Percentiles rank a stretch among this genome's conserved stretches.
phyloP scores from a whole-genome alignment of 2,329 filamentous ascomycete genomes.

The Salinomyces thailandicus region DNA sequence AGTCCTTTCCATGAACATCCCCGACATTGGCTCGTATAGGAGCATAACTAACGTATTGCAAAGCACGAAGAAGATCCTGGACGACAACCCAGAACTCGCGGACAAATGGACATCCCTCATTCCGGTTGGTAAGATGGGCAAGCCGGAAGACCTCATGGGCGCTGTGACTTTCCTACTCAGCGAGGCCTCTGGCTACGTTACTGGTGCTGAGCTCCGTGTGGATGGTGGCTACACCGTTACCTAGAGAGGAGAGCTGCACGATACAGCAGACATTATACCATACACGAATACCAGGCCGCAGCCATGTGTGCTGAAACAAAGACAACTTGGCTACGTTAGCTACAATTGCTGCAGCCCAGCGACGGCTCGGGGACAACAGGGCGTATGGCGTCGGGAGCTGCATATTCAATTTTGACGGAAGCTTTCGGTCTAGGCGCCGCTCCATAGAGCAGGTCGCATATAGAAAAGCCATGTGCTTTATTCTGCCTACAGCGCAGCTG shows the following conservation, averaged over 20 bases:
- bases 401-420: no score
- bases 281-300: no score
- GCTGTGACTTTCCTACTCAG: conserved; percentile 79
- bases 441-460: no score
- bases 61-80: conserved; percentile 86
- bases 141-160: conserved; percentile 85
- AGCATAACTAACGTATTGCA: no score
- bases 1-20: conserved; percentile 29
- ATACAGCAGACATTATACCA: neutral
- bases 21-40: conserved; percentile 7
- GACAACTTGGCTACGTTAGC: no score
- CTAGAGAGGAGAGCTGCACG: conserved; percentile 11
- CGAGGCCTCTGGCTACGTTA: conserved; percentile 66
- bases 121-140: conserved; percentile 86
- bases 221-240: conserved; percentile 35
- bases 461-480: no score
- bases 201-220: conserved; percentile 37
- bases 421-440: no score
- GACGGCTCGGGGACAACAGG: no score
- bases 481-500: no score
- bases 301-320: no score
- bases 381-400: no score
- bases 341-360: no score
- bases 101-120: conserved; percentile 87
- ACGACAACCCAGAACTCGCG: conserved; percentile 83